A percentile compares a stretch with the other conserved stretches of the same genome.
phyloP scores from a whole-genome alignment of 768 basidiomycete genomes.

The Mycena galericulata region DNA sequence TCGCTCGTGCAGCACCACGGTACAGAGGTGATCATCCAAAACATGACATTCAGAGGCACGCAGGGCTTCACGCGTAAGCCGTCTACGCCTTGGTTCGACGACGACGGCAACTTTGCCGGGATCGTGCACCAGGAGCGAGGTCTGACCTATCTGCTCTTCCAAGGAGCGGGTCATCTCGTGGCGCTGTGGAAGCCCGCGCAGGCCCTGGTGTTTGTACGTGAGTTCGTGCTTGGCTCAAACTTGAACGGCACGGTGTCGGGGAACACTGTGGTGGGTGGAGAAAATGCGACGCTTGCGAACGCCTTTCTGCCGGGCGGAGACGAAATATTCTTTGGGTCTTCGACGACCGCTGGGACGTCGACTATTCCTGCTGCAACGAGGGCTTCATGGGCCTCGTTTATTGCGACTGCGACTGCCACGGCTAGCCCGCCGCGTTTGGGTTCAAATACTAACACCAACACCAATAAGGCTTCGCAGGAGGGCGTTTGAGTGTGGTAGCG shows the following conservation, averaged over 20 bases:
- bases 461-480: neutral
- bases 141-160: conserved; percentile 46
- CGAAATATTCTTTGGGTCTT: conserved; percentile 57
- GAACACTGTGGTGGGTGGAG: conserved; percentile 44
- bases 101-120: conserved; percentile 56
- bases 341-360: conserved; percentile 52
- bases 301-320: conserved; percentile 52
- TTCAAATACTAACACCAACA: conserved; percentile 3
- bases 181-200: conserved; percentile 38
- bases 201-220: conserved; percentile 57
- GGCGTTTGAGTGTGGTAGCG: neutral
- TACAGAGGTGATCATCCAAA: conserved; percentile 56
- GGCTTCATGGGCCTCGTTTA: conserved; percentile 50
- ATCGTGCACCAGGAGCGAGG: conserved; percentile 66
- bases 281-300: conserved; percentile 48
- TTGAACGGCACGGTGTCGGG: conserved; percentile 55
- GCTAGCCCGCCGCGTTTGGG: conserved; percentile 1
- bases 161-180: conserved; percentile 37
- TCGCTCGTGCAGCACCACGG: conserved; percentile 58
- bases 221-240: conserved; percentile 63
- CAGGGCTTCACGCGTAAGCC: conserved; percentile 64
- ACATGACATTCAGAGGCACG: conserved; percentile 66
- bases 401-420: conserved; percentile 47
- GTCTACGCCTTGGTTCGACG: conserved; percentile 61
- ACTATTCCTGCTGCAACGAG: conserved; percentile 53